Base-by-base conservation (phyloP, 306 rosid genomes). In the Clitoria ternatea region DNA sequence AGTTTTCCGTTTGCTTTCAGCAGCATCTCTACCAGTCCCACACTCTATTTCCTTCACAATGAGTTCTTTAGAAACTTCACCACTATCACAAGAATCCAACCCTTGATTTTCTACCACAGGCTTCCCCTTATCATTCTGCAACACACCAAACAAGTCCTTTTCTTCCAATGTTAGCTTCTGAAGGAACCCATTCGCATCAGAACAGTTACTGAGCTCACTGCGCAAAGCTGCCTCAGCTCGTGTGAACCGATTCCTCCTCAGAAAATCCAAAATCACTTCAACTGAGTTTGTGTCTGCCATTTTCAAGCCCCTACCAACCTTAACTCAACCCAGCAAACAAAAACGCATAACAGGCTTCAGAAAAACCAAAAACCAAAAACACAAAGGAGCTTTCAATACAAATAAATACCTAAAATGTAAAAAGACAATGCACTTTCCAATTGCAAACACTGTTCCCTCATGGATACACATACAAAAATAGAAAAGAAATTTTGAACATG, bases 11-110 rank as follows among this genome's bases (percentile, higher is more conserved):
- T 90, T 89, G 83, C 77, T 78, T 69, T 81, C 96, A 32, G 83
- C 67, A 80, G 83, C 87, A 79, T 79, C 81, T 71, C 83, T 85
- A 74, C 86, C 87, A 42, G 70, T 79, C 72, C 97, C 96, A 79
- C 88, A 91, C 79, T 94, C 96, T 66, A 94, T 94, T 82, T 94
- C 99, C 73, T 89, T 89, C 85, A 94, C 97, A 83, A 91, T 87
- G 49, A 87, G 80, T 66, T 94, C 99, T 77, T 85, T 85, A n/a
- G 92, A 88, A 78, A 79, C 85, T 54, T 87, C 94, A 60, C 61
- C 73, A 32, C 72, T 73, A 33, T 82, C 80, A 62, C 50, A 68
- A 49, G 84, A 80, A 78, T 44, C 82, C 36, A 42, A 37, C 70
- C 77, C 82, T 70, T 57, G 85, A 79, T 69, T 77, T 66, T 85